phyloP scores from a whole-genome alignment of 495 filamentous ascomycete genomes.

The Staphylotrichum longicolle region DNA sequence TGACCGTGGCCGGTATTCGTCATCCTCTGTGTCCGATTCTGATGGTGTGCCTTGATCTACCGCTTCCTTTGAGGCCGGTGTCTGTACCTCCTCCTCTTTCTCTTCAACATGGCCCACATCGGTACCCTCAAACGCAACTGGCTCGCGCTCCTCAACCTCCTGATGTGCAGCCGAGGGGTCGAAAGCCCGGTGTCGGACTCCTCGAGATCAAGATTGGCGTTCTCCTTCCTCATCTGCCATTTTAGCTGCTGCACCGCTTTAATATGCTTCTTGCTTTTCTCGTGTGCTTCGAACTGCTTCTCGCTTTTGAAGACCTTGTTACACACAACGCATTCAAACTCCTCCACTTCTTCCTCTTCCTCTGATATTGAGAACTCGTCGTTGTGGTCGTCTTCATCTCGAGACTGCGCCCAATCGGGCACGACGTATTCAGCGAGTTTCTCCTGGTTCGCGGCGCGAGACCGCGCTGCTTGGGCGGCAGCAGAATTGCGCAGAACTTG shows the following conservation, averaged over 20 bases:
- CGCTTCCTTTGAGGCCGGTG: not conserved
- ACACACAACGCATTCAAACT: constrained; percentile 88
- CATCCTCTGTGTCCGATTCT: constrained; percentile 33
- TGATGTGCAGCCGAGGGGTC: constrained; percentile 43
- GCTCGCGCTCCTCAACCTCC: constrained; percentile 16
- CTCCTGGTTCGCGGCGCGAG: constrained; percentile 75
- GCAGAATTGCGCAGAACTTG: constrained; percentile 73
- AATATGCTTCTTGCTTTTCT: constrained; percentile 91
- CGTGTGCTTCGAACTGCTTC: constrained; percentile 87
- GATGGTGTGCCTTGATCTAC: constrained; percentile 6
- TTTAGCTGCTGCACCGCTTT: constrained; percentile 78
- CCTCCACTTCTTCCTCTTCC: constrained; percentile 59
- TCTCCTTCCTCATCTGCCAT: constrained; percentile 78
- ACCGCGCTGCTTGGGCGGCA: constrained; percentile 78
- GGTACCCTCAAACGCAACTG: not conserved
- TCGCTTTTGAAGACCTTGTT: constrained; percentile 92
- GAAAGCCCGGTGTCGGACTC: constrained; percentile 26
- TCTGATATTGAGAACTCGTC: constrained; percentile 46
- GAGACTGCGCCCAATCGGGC: constrained; percentile 74
- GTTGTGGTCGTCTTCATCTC: constrained; percentile 41
- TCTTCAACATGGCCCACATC: not conserved
- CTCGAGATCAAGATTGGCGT: constrained; percentile 58
- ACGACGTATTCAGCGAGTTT: constrained; percentile 62
- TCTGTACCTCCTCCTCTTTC: constrained; percentile 5
- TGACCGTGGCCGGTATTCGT: constrained; percentile 46